Evolutionary conservation across 2,329 filamentous ascomycete species (phyloP), one percentile per base, ranked within the genome.

Genomic region (Pseudogymnoascus verrucosus): DNA sequence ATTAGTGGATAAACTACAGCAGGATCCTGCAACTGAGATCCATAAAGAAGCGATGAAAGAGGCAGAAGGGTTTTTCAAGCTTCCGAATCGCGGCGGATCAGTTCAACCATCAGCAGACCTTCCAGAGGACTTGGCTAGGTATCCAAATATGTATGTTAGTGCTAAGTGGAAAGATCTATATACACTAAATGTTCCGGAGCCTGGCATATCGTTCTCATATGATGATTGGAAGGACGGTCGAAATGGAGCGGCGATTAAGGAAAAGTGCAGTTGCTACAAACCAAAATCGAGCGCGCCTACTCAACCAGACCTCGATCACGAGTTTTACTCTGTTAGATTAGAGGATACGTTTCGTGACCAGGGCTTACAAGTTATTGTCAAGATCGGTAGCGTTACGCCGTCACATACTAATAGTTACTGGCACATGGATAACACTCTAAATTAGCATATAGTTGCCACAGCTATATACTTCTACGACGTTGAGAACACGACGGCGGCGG

Each of bases 371-470:
- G 39, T 19, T 34, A 84, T 89, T 61, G 79, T 87, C 39, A 87
- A 87, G 69, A 76, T 89, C 65, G 78, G 82, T 1, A 80, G 78
- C 42, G 81, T 87, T 60, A 76, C 84, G 42, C 80, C 82, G 0
- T 68, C 68, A 0, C 85, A 81, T 66, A 68, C 74, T 0, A 76
- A 74, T 19, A 19, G 2, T 3, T 78, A 78, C 1, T 69, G 69
- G 1, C 83, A 40, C 37, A 40, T 79, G 79, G 78, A 82, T 64
- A 19, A 19, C 2, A 71, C 37, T 40, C 78, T 62, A 44, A 83
- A 83, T 65, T 81, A 84, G 68, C 78, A 79, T 65, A 81, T 84
- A 61, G 76, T 76, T 67, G 81, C 80, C 8, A 79, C 79, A 0
- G 77, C 80, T 3, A 69, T 83, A 12, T 79, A 80, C 68, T 79